Conservation (phyloP, 768 basidiomycete genomes). For the Tricholoma terreum region DNA sequence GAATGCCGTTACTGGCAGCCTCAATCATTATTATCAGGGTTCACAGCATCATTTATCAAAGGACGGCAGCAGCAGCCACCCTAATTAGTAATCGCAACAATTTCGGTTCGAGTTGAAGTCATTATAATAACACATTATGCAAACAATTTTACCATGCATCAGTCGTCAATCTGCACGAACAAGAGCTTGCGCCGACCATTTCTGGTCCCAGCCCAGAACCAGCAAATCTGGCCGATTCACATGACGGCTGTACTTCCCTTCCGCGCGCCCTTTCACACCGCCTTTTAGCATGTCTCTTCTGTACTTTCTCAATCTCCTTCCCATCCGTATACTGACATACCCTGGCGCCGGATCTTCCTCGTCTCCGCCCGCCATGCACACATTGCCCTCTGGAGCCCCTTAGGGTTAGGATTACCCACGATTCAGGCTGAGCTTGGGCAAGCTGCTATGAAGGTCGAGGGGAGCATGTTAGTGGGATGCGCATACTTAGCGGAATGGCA, state of each 20-base stretch:
- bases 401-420: conserved; percentile 15
- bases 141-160: neutral
- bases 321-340: neutral
- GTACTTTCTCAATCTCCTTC: conserved; percentile 11
- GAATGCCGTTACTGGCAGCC: conserved; percentile 6
- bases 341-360: conserved; percentile 1
- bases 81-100: neutral
- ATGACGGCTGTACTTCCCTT: neutral
- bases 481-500: conserved; percentile 60
- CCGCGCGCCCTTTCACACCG: conserved; percentile 54
- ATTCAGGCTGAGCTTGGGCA: conserved; percentile 50
- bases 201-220: neutral
- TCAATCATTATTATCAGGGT: neutral
- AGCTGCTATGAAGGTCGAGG: conserved; percentile 64
- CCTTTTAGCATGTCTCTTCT: conserved; percentile 52
- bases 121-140: neutral
- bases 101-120: neutral
- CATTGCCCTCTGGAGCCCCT: conserved; percentile 8
- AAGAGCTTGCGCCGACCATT: neutral
- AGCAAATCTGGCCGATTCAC: neutral
- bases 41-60: neutral
- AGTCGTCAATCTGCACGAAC: neutral
- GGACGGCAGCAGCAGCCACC: neutral
- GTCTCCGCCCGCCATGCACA: neutral
- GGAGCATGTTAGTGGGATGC: conserved; percentile 62